A percentile compares a stretch with the other conserved stretches of the same genome.
Conservation (phyloP, 306 rosid genomes). For the Medicago arabica region DNA sequence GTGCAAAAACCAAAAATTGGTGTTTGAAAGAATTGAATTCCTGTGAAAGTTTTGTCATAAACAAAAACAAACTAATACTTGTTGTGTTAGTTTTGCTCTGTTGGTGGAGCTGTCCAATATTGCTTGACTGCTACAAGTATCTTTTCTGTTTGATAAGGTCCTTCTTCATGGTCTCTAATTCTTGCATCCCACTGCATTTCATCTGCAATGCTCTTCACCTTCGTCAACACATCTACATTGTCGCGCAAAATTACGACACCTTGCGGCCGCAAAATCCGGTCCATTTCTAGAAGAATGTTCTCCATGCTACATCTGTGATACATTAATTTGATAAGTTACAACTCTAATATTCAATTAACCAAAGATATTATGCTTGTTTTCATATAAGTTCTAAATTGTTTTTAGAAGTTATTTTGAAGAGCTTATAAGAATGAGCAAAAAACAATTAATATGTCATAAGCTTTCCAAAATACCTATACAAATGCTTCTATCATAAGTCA, state of each 20-base stretch:
- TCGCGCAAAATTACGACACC: conserved; percentile 78
- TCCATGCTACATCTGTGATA: conserved; percentile 72
- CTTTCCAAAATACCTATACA: background rate
- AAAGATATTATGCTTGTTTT: background rate
- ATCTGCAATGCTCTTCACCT: conserved; percentile 63
- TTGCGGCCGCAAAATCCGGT: conserved; percentile 77
- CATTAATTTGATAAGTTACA: conserved; percentile 1
- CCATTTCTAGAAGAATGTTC: conserved; percentile 87
- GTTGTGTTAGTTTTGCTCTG: conserved; percentile 32
- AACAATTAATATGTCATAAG: background rate
- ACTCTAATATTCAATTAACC: no score
- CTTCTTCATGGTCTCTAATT: conserved; percentile 78
- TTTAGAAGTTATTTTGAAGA: background rate
- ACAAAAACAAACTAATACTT: conserved; percentile 41
- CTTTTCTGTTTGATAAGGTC: conserved; percentile 73
- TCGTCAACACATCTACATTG: conserved; percentile 74
- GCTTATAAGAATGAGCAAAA: background rate
- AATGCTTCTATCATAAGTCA: background rate
- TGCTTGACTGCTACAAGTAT: conserved; percentile 69
- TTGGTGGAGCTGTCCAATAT: conserved; percentile 75
- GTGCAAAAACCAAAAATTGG: background rate
- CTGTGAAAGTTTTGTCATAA: conserved; percentile 41
- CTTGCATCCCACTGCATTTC: conserved; percentile 73
- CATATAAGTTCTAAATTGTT: no score
- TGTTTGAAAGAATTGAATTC: conserved; percentile 45